Percentiles rank a stretch among this genome's conserved stretches.
These are phyloP conservation scores for Sporothrix euskadiensis DNA, from an alignment of 2,329 filamentous ascomycete species.

Conservation along the genomic window DNA sequence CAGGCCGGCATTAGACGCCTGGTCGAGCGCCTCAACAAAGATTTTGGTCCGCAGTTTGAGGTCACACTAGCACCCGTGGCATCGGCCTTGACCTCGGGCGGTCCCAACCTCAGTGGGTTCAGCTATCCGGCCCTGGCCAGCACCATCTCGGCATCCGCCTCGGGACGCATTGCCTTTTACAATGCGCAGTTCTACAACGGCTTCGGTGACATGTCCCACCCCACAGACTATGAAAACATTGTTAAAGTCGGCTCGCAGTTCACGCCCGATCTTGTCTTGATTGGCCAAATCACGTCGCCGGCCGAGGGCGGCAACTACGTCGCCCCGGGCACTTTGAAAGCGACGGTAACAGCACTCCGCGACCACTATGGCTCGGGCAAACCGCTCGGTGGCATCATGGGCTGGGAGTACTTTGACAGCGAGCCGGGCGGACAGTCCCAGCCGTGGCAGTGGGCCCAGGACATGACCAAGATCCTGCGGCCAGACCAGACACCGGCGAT, in stretches of 20 bases:
- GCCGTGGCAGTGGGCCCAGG: constrained; percentile 77
- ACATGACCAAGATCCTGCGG: constrained; percentile 56
- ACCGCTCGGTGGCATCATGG: constrained; percentile 81
- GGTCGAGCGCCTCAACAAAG: constrained; percentile 61
- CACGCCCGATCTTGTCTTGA: constrained; percentile 67
- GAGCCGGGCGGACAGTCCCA: constrained; percentile 61
- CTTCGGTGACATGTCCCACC: constrained; percentile 63
- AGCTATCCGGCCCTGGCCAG: constrained; percentile 74
- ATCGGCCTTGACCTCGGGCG: constrained; percentile 61
- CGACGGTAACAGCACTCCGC: constrained; percentile 47
- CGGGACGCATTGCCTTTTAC: constrained; percentile 74
- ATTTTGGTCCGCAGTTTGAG: constrained; percentile 67
- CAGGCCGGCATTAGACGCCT: constrained; percentile 62
- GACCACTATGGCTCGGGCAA: constrained; percentile 51
- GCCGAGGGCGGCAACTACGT: constrained; percentile 65
- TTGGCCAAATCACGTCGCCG: constrained; percentile 79
- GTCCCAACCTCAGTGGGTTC: constrained; percentile 74
- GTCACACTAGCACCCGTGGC: constrained; percentile 79
- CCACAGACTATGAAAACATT: constrained; percentile 53
- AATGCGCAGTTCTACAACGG: constrained; percentile 92
- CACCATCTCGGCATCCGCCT: constrained; percentile 58
- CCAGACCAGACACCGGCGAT: constrained; percentile 33
- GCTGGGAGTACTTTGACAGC: constrained; percentile 94
- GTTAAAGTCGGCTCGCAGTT: constrained; percentile 52
- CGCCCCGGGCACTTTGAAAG: constrained; percentile 48